These are phyloP conservation scores for Gracilariopsis chorda DNA, from an alignment of 23 red algal species.

Conservation along the genomic window DNA sequence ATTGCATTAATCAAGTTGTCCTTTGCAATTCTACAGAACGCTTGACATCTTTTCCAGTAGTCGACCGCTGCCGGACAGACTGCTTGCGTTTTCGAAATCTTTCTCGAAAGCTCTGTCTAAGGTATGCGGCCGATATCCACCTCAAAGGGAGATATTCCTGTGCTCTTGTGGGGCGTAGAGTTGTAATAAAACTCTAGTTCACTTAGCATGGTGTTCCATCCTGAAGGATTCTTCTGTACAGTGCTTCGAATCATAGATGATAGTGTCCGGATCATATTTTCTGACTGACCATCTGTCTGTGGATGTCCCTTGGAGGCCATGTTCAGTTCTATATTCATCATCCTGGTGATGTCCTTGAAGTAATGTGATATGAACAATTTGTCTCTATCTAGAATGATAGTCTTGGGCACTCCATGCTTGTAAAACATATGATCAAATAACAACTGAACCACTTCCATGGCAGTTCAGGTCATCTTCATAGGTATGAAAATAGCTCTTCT, in stretches of 20 bases:
- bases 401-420: constrained; percentile 17
- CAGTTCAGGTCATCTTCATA: too few species aligned
- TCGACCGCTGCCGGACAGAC: not conserved
- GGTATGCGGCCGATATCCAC: constrained; percentile 12
- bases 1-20: constrained; percentile 18
- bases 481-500: too few species aligned
- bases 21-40: not conserved
- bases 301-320: not conserved
- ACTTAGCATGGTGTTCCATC: constrained; percentile 22
- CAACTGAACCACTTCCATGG: too few species aligned
- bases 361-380: constrained; percentile 1
- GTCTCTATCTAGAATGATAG: constrained; percentile 21
- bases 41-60: not conserved
- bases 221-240: not conserved
- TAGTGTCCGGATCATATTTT: constrained; percentile 16
- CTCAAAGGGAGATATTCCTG: constrained; percentile 17
- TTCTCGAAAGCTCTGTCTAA: not conserved
- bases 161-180: not conserved
- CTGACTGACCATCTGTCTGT: constrained; percentile 1
- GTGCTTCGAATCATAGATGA: not conserved
- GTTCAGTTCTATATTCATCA: constrained; percentile 1
- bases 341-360: not conserved
- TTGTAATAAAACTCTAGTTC: constrained; percentile 31
- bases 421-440: not conserved
- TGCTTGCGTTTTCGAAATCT: not conserved